A percentile compares a stretch with the other conserved stretches of the same genome.
These are phyloP conservation scores for Candida tibetensis DNA, from an alignment of 805 yeast genomes.

Conservation along the genomic window DNA sequence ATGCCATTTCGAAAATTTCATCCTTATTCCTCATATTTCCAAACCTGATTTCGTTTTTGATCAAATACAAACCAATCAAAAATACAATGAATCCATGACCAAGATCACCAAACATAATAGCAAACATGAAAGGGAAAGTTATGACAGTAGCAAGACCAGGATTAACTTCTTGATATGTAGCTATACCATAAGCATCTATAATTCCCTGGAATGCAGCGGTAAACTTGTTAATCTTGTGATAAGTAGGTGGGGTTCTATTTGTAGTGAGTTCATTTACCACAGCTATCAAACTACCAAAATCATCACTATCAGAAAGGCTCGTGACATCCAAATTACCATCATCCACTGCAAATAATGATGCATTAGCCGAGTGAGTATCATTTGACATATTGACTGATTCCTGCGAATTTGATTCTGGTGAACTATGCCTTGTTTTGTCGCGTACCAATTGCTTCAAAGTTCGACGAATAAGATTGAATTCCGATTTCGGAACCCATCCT, in stretches of 20 bases:
- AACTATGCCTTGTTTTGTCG: slow-evolving; percentile 21
- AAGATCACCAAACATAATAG: slow-evolving; percentile 97
- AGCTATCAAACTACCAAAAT: slow-evolving; percentile 20
- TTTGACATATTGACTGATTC: slow-evolving; percentile 3
- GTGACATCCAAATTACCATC: slow-evolving; percentile 20
- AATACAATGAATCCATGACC: slow-evolving; percentile 91
- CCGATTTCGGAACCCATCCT: slow-evolving; percentile 70
- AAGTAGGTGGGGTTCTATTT: slow-evolving; percentile 89
- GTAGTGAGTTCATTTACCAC: slow-evolving; percentile 60
- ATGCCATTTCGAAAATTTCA: slow-evolving; percentile 97
- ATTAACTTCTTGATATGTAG: slow-evolving; percentile 90
- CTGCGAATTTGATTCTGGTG: slow-evolving; percentile 16
- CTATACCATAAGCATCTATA: slow-evolving; percentile 93
- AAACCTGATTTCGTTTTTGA: slow-evolving; percentile 70
- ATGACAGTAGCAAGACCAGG: slow-evolving; percentile 94
- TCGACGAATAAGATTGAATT: slow-evolving; percentile 34
- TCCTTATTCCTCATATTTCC: slow-evolving; percentile 66
- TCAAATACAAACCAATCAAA: slow-evolving; percentile 67
- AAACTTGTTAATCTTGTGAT: slow-evolving; percentile 90
- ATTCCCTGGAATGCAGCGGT: slow-evolving; percentile 90
- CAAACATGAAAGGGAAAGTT: slow-evolving; percentile 98
- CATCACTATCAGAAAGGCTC: slow-evolving; percentile 5
- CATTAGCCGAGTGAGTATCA: not conserved
- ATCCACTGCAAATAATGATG: slow-evolving; percentile 4
- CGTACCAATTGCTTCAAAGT: slow-evolving; percentile 45